Conservation (phyloP, 78 protist species). For the Isochrysis galbana region DNA sequence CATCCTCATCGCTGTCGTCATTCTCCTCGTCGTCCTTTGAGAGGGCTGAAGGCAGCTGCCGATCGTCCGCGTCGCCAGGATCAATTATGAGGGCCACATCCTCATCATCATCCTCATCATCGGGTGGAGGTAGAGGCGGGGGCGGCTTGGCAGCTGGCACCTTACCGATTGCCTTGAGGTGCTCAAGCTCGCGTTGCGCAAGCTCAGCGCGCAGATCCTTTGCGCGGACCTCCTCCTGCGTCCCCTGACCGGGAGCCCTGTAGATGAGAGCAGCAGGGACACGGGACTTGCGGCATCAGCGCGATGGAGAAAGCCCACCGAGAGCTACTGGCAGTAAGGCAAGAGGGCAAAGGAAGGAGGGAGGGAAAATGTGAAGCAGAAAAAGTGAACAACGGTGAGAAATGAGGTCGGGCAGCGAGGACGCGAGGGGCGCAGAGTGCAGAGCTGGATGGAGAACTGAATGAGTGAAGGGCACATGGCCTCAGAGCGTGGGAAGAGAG, state of each 20-base stretch:
- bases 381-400: background rate
- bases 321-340: too few species aligned
- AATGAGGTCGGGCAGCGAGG: background rate
- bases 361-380: background rate
- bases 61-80: background rate
- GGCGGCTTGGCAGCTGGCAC: background rate
- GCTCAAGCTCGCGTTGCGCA: background rate
- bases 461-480: too few species aligned
- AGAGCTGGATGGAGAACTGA: too few species aligned
- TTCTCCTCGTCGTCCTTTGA: background rate
- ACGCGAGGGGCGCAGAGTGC: too few species aligned
- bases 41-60: background rate
- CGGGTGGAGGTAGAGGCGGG: background rate
- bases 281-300: background rate
- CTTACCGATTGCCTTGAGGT: background rate
- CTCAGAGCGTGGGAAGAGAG: too few species aligned
- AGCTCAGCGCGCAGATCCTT: background rate
- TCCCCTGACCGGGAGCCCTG: conserved; percentile 6
- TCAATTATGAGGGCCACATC: background rate
- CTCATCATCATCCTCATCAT: conserved; percentile 3
- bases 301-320: background rate
- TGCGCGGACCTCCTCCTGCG: background rate
- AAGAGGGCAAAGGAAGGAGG: too few species aligned
- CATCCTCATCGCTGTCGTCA: conserved; percentile 24
- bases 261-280: too few species aligned